Base-by-base conservation (phyloP, 23 red algal species). In the Chondrus crispus region DNA sequence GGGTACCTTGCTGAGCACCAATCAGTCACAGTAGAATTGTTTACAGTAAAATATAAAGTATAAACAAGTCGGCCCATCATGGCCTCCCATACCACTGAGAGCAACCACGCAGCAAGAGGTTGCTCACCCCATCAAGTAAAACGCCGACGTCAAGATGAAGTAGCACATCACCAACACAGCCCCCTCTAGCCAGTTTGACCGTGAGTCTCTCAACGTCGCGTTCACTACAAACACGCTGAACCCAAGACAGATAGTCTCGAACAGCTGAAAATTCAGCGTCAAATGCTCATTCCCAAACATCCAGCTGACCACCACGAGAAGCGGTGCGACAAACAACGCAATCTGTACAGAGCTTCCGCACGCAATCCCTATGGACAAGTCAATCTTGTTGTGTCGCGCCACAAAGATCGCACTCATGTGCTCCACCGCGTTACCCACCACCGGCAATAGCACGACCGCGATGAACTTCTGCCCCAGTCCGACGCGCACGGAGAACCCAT, bases 361-460 rank as follows among this genome's bases (percentile, higher is more conserved):
- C 19, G 97, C 97, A 60, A 99, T 96, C 5, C 94, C 87, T 3
- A 99, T 93, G 4, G 89, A 82, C 74, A 99, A 46, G 36, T 96
- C 94, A 51, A 99, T 99, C 81, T 99, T 99, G 62, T 96, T 91
- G 44, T 96, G 90, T 36, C 95, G 28, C 26, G 97, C 97, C 75
- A 96, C 89, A 51, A 95, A 37, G 48, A 96, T 91, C 18, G 97
- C 97, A 24, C 83, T 85, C 85, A 96, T 80, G 83, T 99, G 97
- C 70, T 99, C 97, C 2, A 95, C 93, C 28, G 94, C 94, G 72
- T 99, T 99, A 16, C 97, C 97, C 45, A 99, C 86, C 29, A 99
- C 80, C 20, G 97, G 97, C 74, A 99, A 44, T 54, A 99, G 85
- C 38, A 99, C 85, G 57, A 99, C 87, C 10, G 94, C 85, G 36